Percentiles rank a stretch among this genome's conserved stretches.
phyloP scores from a whole-genome alignment of 176 grass and related monocot species.

The Oryza brachyantha region DNA sequence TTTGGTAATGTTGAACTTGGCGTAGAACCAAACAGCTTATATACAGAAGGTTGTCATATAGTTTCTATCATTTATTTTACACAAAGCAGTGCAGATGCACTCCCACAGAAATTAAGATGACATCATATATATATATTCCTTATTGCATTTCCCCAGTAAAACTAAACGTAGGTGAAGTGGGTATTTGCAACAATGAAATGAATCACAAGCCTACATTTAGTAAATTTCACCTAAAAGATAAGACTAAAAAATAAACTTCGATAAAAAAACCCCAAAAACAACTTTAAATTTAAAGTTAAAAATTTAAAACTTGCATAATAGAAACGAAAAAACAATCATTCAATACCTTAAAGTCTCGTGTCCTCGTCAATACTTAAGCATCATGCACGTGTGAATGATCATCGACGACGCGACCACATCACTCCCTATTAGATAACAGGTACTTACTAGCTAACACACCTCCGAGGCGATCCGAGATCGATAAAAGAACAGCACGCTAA shows the following conservation, averaged over 20 bases:
- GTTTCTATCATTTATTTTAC: no score
- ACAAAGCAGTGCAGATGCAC: neutral
- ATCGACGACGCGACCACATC: neutral
- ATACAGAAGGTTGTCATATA: no score
- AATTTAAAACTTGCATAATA: no score
- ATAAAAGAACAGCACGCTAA: neutral
- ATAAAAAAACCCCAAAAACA: no score
- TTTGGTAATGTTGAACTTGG: no score
- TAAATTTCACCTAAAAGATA: no score
- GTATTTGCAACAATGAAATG: neutral
- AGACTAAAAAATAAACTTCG: no score
- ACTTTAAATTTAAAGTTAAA: no score
- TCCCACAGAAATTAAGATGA: neutral
- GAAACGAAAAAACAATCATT: no score
- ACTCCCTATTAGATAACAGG: neutral
- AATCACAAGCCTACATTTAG: neutral
- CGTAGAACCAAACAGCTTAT: no score
- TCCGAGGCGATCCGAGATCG: neutral
- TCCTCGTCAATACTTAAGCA: neutral
- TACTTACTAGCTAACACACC: neutral
- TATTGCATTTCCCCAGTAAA: neutral
- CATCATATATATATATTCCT: neutral
- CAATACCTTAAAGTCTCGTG: neutral
- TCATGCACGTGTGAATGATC: neutral
- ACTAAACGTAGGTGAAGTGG: neutral